These are phyloP conservation scores for Ustilago bromivora DNA, from an alignment of 1,284 basidiomycete genomes.

Conservation along the genomic window DNA sequence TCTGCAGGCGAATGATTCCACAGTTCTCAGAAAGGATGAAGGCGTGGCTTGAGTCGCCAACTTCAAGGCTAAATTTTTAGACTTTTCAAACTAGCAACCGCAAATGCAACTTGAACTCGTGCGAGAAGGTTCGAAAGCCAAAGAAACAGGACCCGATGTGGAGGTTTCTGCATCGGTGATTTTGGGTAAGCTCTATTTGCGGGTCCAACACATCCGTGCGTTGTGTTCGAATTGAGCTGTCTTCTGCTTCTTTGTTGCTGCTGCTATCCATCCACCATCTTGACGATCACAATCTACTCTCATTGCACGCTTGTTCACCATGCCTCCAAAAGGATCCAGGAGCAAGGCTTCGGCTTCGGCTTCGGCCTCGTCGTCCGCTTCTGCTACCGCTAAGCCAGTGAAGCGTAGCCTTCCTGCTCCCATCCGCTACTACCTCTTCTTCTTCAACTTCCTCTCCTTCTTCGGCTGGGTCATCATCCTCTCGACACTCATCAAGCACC, in stretches of 20 bases:
- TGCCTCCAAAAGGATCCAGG: conserved; percentile 41
- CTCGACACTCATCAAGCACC: conserved; percentile 58
- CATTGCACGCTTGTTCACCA: conserved; percentile 12
- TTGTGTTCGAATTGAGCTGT: background rate
- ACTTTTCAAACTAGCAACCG: background rate
- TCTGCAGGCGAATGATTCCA: conserved; percentile 7
- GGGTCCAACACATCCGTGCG: conserved; percentile 25
- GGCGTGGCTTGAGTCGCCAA: background rate
- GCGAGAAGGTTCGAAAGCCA: background rate
- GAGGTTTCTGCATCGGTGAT: background rate
- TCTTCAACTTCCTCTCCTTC: conserved; percentile 62
- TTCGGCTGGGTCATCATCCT: conserved; percentile 63
- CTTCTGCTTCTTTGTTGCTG: background rate
- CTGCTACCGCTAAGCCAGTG: conserved; percentile 26
- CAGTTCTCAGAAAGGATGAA: background rate
- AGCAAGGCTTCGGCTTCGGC: conserved; percentile 20
- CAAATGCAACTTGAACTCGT: background rate
- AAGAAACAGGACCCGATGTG: background rate
- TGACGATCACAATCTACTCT: conserved; percentile 3
- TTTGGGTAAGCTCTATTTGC: background rate
- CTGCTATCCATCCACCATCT: background rate
- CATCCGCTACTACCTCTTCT: conserved; percentile 51
- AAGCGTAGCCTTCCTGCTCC: conserved; percentile 38
- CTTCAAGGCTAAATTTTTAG: background rate
- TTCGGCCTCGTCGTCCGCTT: conserved; percentile 17